These are phyloP conservation scores for Ustilago bromivora DNA, from an alignment of 1,284 basidiomycete species.

Conservation along the genomic window DNA sequence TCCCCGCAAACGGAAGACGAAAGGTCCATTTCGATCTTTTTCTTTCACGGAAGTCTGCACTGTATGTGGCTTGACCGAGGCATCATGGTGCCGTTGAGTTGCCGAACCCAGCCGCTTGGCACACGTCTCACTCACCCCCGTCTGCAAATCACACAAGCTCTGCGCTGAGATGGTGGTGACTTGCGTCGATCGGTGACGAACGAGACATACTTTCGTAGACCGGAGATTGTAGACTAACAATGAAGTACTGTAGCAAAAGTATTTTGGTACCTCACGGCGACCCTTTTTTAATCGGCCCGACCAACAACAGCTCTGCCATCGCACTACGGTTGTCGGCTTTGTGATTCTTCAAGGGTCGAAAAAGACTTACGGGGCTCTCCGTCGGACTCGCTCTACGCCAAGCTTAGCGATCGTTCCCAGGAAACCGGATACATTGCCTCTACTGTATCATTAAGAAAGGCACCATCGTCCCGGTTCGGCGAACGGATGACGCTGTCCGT, in stretches of 20 bases:
- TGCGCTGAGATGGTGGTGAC: neutral
- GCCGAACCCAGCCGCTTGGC: slow-evolving; percentile 8
- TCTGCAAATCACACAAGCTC: neutral
- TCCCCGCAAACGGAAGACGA: slow-evolving; percentile 1
- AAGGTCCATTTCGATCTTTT: neutral
- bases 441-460: neutral
- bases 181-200: neutral
- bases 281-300: neutral
- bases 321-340: neutral
- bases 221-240: neutral
- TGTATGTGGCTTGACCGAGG: neutral
- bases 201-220: neutral
- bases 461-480: neutral
- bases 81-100: neutral
- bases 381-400: slow-evolving; percentile 1
- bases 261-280: neutral
- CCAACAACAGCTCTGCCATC: neutral
- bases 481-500: neutral
- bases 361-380: neutral
- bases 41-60: neutral
- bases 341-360: neutral
- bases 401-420: neutral
- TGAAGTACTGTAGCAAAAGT: neutral
- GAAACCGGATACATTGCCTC: neutral
- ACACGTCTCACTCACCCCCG: slow-evolving; percentile 1